Evolutionary conservation across 2,329 filamentous ascomycete species (phyloP).

Genomic region (Neofusicoccum parvum): DNA sequence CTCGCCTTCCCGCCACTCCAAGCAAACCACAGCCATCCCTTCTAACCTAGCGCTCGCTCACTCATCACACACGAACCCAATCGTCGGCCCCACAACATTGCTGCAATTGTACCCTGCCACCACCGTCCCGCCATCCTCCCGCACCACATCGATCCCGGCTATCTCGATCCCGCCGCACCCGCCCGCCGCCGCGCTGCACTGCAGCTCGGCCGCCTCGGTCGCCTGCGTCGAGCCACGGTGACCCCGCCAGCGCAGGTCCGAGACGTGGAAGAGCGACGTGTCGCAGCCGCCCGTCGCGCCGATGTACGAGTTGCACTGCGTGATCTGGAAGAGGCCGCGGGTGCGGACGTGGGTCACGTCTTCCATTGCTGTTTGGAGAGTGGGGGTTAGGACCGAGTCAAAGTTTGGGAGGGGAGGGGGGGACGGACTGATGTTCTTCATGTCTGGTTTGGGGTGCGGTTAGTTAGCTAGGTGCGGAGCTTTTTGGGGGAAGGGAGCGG

Average conservation of each 20-base stretch:
- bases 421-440: background rate
- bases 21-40: too few relatives aligned
- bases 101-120: background rate
- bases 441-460: background rate
- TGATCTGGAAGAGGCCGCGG: constrained; percentile 32
- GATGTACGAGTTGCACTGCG: constrained; percentile 44
- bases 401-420: background rate
- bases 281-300: constrained; percentile 42
- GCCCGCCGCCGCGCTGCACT: background rate
- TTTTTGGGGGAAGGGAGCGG: too few relatives aligned
- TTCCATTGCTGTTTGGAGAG: background rate
- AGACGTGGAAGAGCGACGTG: constrained; percentile 44
- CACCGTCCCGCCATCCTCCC: background rate
- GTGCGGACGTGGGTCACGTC: background rate
- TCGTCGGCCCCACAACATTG: background rate
- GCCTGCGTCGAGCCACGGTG: constrained; percentile 32
- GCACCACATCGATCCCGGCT: background rate
- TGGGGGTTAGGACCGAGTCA: background rate
- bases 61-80: background rate
- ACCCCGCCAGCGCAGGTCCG: constrained; percentile 34
- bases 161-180: background rate
- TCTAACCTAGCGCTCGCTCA: background rate
- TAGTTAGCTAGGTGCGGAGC: too few relatives aligned
- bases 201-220: background rate
- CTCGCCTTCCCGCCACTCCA: too few relatives aligned